Conservation (phyloP, 768 basidiomycete genomes). For the Pleurotus tuoliensis region DNA sequence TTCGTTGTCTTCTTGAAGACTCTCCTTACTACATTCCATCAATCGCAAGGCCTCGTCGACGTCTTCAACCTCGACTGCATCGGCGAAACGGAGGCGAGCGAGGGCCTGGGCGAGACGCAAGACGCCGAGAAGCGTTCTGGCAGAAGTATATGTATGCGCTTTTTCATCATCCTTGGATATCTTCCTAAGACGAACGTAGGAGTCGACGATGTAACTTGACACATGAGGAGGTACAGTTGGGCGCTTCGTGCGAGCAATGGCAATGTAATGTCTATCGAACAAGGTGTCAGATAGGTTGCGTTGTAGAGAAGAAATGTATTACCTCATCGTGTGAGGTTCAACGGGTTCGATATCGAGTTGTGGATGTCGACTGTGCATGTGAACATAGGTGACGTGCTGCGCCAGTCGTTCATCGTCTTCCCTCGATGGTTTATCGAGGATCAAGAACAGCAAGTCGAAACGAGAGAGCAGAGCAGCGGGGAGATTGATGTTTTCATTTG, state of each 20-base stretch:
- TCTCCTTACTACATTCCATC: conserved; percentile 96
- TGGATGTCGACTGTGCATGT: conserved; percentile 93
- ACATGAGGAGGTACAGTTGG: conserved; percentile 88
- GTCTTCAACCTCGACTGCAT: conserved; percentile 76
- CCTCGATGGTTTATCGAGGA: conserved; percentile 90
- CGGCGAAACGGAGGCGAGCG: conserved; percentile 84
- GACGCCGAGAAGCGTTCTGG: conserved; percentile 91
- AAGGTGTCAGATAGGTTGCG: background rate
- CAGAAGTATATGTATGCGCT: conserved; percentile 91
- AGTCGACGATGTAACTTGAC: conserved; percentile 90
- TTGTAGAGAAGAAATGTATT: background rate
- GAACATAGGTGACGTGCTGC: conserved; percentile 95
- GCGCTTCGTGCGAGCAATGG: conserved; percentile 80
- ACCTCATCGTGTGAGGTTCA: conserved; percentile 88
- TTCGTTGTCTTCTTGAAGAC: conserved; percentile 76
- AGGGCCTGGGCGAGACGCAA: conserved; percentile 93
- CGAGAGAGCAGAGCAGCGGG: conserved; percentile 94
- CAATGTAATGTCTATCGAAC: conserved; percentile 82
- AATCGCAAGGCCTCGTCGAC: conserved; percentile 95
- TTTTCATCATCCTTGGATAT: conserved; percentile 90
- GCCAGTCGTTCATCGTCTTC: conserved; percentile 97
- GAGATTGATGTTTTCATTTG: conserved; percentile 98
- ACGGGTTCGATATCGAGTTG: conserved; percentile 80
- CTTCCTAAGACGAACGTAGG: conserved; percentile 94
- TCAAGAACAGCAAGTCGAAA: conserved; percentile 95